Evolutionary conservation across 306 rosid genomes (phyloP), one percentile per base, ranked within the genome.

Genomic region (Trifolium fragiferum): DNA sequence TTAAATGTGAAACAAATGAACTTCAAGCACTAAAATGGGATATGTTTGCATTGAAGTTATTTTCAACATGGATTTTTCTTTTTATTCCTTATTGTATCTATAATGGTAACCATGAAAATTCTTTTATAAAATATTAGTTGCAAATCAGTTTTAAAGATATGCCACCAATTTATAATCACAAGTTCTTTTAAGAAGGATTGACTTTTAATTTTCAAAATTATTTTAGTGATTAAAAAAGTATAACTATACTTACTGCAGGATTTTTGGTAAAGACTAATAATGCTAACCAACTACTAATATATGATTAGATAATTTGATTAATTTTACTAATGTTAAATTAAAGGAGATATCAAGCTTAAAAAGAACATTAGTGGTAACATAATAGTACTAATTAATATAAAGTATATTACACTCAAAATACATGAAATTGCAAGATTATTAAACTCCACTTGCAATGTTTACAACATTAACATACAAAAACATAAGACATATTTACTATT

Each of bases 101-200:
- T 27, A 66, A 33, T 62, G 46, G 25, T 70, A 70, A 60, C 57
- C 54, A n/a, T 35, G 67, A 62, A 60, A 60, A n/a, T 38, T 60
- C 15, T n/a, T 49, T 10, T 18, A 30, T 41, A 59, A n/a, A 33
- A 64, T 59, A 23, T 49, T 78, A 38, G 18, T 51, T 66, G 46
- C 69, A 57, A n/a, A 43, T 72, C 70, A 54, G 33, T 32, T 20
- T 41, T 72, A 33, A 19, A 51, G 70, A 32, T 13, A 27, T 5
- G 16, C 37, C 60, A 70, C 64, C 6, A 7, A n/a, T 55, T 9
- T 53, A 20, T 73, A 20, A 41, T 51, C 14, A 44, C 0, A 21
- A 46, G 33, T 16, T 51, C 58, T 18, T 8, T 50, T 7, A 51
- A 25, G 30, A 47, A 30, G 20, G 40, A 20, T 32, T 15, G 37